Base-by-base conservation (phyloP, 2,329 filamentous ascomycete species). In the Talaromyces sp. region DNA sequence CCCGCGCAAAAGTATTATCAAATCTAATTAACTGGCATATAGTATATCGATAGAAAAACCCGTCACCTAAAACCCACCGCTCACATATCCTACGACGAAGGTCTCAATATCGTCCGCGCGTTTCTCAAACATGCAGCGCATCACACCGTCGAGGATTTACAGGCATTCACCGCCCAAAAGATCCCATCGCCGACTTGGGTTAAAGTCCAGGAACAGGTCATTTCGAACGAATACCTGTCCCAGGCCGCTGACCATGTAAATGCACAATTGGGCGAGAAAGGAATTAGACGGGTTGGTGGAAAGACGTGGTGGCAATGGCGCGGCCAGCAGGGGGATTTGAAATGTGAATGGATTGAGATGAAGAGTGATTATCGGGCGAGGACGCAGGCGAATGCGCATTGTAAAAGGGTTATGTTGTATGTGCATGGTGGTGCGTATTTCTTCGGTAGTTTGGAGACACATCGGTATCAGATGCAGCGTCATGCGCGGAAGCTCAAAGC, bases 271-370 rank as follows among this genome's bases (percentile, higher is more conserved):
- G 92, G 92, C 0, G 79, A 82, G 0, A 83, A 87, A 25, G 93
- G 92, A 2, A 80, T 91, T 62, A 80, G 83, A 53, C 81, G 83
- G 63, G 86, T 96, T 45, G 94, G 94, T 40, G 94, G 94, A 2
- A 81, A 83, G 67, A 83, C 86, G 61, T 91, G 94, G 94, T 91
- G 93, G 93, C 84, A 91, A 74, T 96, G 91, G 91, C 83, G 89
- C 54, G 74, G 73, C 8, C 83, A 84, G 56, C 83, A 84, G 4
- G 80, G 84, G 25, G 80, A 85, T 0, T 76, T 97, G 28, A 85
- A 85, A 67, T 91, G 89, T 0, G 93, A 99, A 70, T 97, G 92
- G 93, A 90, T 99, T 64, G 94, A 97, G 79, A 97, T 97, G 92
- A 86, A 84, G 64, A 81, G 85, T 53, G 88, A 97, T 71, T 87